These are phyloP conservation scores for Aspergillus bombycis DNA, from an alignment of 2,329 filamentous ascomycete genomes.

Conservation along the genomic window DNA sequence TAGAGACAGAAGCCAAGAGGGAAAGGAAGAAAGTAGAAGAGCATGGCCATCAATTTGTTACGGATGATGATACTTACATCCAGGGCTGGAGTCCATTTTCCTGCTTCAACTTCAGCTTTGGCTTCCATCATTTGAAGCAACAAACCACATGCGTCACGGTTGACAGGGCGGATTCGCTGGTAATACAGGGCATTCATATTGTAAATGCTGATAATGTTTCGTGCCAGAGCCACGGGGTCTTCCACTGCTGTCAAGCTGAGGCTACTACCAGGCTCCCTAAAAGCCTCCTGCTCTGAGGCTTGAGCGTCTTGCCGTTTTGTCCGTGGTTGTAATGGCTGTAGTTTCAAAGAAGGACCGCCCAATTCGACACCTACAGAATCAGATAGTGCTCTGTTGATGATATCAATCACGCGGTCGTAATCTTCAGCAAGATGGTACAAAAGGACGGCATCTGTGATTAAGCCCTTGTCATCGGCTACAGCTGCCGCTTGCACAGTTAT, in stretches of 20 bases:
- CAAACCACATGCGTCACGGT: conserved; percentile 61
- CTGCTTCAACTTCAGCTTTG: conserved; percentile 61
- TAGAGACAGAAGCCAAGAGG: conserved; percentile 7
- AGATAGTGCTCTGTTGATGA: conserved; percentile 86
- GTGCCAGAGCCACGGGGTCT: conserved; percentile 65
- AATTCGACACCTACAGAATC: conserved; percentile 86
- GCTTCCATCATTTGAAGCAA: conserved; percentile 64
- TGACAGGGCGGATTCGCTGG: conserved; percentile 60
- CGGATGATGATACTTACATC: conserved; percentile 56
- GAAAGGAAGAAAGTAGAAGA: neutral
- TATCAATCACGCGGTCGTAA: conserved; percentile 89
- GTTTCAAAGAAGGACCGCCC: conserved; percentile 75
- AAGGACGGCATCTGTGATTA: conserved; percentile 90
- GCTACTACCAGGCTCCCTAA: conserved; percentile 45
- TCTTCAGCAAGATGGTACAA: conserved; percentile 94
- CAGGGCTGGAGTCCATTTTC: conserved; percentile 63
- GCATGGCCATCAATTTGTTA: too few relatives aligned
- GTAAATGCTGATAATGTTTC: conserved; percentile 66
- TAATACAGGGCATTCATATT: conserved; percentile 63
- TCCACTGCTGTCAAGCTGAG: conserved; percentile 69
- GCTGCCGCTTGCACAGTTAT: conserved; percentile 91
- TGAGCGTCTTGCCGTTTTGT: conserved; percentile 39
- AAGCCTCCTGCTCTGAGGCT: conserved; percentile 47
- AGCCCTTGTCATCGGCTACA: conserved; percentile 90
- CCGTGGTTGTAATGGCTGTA: conserved; percentile 79